A percentile compares a stretch with the other conserved stretches of the same genome.
Evolutionary conservation across 495 filamentous ascomycete species (phyloP).

Genomic region (Trichoderma parareesei): DNA sequence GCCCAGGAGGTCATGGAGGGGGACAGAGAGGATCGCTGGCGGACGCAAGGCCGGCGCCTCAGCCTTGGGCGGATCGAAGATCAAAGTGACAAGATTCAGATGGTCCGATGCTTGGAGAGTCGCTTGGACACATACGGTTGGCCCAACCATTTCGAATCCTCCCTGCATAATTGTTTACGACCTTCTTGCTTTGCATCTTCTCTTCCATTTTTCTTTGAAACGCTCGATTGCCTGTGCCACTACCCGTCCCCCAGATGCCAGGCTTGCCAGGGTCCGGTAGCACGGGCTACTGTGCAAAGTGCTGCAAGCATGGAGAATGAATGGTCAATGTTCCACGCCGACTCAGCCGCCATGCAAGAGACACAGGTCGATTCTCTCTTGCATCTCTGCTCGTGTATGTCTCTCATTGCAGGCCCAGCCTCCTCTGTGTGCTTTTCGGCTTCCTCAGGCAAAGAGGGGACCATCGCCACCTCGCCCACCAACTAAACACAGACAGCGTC

Average conservation of each 20-base stretch:
- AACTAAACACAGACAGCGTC: not conserved
- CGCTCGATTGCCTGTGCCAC: not conserved
- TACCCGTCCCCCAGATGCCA: not conserved
- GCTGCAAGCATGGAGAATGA: not conserved
- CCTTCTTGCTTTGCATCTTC: not conserved
- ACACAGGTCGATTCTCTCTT: not conserved
- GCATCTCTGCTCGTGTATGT: not conserved
- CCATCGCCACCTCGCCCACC: not conserved
- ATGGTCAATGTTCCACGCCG: not conserved
- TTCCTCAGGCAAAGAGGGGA: not conserved
- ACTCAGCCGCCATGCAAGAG: not conserved
- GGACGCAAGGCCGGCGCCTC: not conserved
- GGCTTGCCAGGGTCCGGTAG: not conserved
- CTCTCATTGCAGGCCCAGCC: not conserved
- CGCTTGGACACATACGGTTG: not conserved
- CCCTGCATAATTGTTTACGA: not conserved
- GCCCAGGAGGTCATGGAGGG: too few relatives aligned
- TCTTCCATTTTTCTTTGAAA: not conserved
- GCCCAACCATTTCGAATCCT: not conserved
- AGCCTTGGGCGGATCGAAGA: not conserved
- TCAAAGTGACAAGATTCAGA: not conserved
- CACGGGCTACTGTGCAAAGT: not conserved
- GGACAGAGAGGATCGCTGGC: not conserved
- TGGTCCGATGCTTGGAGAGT: not conserved
- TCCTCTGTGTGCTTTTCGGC: not conserved